These are phyloP conservation scores for Leishmania mexicana DNA, from an alignment of 208 protist genomes.

Conservation along the genomic window DNA sequence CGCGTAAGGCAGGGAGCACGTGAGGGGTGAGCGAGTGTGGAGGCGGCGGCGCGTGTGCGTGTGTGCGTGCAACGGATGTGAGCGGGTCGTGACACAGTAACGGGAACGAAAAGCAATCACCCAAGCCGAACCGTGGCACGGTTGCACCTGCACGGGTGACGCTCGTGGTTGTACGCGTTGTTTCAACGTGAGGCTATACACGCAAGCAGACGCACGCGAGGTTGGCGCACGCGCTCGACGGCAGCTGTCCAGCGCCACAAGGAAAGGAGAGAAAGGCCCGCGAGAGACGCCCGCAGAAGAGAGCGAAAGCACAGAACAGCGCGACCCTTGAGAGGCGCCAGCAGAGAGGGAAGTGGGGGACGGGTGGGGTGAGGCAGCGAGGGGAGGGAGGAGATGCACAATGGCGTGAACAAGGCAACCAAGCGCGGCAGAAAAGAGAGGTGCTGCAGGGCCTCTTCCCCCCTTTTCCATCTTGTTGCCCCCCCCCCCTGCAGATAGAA, in stretches of 20 bases:
- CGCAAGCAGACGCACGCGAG: constrained; percentile 1
- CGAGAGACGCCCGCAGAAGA: constrained; percentile 2
- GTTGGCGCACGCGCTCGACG: neutral
- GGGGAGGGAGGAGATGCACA: neutral
- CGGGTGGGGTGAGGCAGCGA: neutral
- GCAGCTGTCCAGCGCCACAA: neutral
- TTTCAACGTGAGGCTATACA: neutral
- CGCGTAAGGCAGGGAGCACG: neutral
- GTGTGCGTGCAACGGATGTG: neutral
- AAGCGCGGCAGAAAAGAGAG: neutral
- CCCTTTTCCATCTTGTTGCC: neutral
- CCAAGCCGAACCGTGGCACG: neutral
- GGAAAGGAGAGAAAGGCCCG: neutral
- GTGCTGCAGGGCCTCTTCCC: neutral
- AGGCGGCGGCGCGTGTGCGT: neutral
- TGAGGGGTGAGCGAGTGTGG: neutral
- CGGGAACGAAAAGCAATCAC: neutral
- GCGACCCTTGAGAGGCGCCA: neutral
- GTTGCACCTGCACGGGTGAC: neutral
- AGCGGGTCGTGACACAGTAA: neutral
- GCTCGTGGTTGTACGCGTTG: neutral
- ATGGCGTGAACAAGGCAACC: neutral
- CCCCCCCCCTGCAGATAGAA: neutral
- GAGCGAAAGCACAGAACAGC: constrained; percentile 8
- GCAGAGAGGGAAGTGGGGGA: neutral